A percentile compares a stretch with the other conserved stretches of the same genome.
Conservation (phyloP, 257 asterid species). For the Galeopsis tetrahit region DNA sequence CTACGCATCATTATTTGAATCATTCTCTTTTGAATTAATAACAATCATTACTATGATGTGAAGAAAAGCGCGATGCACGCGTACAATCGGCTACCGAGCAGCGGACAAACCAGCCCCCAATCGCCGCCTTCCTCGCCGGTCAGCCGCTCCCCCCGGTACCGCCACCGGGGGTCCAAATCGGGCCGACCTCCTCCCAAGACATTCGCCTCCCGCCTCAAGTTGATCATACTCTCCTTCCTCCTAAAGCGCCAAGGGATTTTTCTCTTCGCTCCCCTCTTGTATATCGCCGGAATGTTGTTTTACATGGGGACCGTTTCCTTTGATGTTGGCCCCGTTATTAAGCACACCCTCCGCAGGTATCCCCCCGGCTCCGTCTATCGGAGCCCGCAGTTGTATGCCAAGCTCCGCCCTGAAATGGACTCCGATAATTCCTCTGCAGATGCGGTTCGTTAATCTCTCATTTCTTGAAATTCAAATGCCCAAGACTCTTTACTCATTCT, state of each 20-base stretch:
- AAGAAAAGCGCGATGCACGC: slow-evolving; percentile 83
- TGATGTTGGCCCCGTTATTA: slow-evolving; percentile 66
- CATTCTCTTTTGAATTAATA: slow-evolving; percentile 1
- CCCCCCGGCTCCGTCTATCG: slow-evolving; percentile 86
- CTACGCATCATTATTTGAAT: slow-evolving; percentile 26
- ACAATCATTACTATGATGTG: slow-evolving; percentile 47
- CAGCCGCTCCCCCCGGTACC: slow-evolving; percentile 81
- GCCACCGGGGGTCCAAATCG: slow-evolving; percentile 52
- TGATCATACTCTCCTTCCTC: slow-evolving; percentile 71
- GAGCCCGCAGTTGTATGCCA: slow-evolving; percentile 82
- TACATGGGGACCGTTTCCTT: slow-evolving; percentile 96
- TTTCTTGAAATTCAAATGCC: slow-evolving; percentile 26
- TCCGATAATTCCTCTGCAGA: slow-evolving; percentile 77
- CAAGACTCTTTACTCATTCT: slow-evolving; percentile 24
- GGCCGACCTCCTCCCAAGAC: slow-evolving; percentile 58
- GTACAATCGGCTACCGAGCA: slow-evolving; percentile 87
- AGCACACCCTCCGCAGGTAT: slow-evolving; percentile 42
- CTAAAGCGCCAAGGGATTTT: slow-evolving; percentile 87
- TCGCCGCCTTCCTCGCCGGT: slow-evolving; percentile 93
- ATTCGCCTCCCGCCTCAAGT: slow-evolving; percentile 63
- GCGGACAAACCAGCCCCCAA: slow-evolving; percentile 91
- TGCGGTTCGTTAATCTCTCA: slow-evolving; percentile 63
- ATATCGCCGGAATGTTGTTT: slow-evolving; percentile 82
- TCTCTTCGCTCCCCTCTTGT: slow-evolving; percentile 83
- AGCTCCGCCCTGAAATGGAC: slow-evolving; percentile 73